Evolutionary conservation across 805 yeast genomes (phyloP).

Genomic region (Candida germanica): DNA sequence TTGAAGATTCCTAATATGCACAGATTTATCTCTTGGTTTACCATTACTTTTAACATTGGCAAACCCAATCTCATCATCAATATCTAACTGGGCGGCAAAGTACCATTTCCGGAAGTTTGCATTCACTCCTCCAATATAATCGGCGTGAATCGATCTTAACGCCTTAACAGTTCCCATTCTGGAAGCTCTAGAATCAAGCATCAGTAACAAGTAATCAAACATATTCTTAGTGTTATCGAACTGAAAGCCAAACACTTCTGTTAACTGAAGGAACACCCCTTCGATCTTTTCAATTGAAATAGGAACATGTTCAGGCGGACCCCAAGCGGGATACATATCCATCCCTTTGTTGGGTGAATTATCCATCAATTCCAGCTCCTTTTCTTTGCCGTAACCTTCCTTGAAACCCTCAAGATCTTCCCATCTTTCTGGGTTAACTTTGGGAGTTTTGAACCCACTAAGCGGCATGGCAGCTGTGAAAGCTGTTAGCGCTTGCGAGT

Average conservation of each 20-base stretch:
- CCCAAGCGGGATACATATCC: constrained; percentile 59
- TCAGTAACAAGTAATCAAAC: constrained; percentile 60
- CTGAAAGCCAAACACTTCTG: constrained; percentile 65
- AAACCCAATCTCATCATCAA: constrained; percentile 47
- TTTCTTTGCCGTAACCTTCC: constrained; percentile 2
- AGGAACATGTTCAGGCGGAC: constrained; percentile 38
- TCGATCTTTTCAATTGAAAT: constrained; percentile 54
- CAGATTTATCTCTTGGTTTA: constrained; percentile 13
- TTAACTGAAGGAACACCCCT: constrained; percentile 49
- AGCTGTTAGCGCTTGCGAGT: constrained; percentile 3
- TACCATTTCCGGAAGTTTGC: constrained; percentile 76
- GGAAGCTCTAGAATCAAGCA: constrained; percentile 67
- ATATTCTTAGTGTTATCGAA: constrained; percentile 61
- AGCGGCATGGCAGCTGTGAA: constrained; percentile 16
- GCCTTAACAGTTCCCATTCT: constrained; percentile 58
- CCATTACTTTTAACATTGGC: constrained; percentile 23
- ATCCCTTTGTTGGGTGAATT: constrained; percentile 19
- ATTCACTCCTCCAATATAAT: constrained; percentile 69
- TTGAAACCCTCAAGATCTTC: constrained; percentile 30
- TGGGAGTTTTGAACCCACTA: constrained; percentile 45
- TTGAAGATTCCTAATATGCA: constrained; percentile 21
- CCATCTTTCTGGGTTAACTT: constrained; percentile 28
- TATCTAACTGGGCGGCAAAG: constrained; percentile 68
- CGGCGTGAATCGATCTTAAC: constrained; percentile 61
- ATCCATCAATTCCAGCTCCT: constrained; percentile 1